These are phyloP conservation scores for Coleophoma crateriformis DNA, from an alignment of 2,329 filamentous ascomycete genomes.

Conservation along the genomic window DNA sequence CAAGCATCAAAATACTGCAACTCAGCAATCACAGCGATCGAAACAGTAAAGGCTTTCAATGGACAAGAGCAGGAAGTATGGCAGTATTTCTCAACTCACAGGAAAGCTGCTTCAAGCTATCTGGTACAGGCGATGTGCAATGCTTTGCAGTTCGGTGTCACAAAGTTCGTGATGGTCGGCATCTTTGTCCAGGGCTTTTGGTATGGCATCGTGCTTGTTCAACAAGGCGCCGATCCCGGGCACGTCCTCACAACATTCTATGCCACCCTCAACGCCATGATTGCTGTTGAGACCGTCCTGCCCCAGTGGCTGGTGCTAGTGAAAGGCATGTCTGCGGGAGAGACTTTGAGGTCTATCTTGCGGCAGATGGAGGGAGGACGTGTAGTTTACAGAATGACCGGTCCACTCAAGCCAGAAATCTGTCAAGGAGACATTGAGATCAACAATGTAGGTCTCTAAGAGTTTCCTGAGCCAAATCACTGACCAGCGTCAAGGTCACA, in stretches of 20 bases:
- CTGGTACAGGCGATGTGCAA: constrained; percentile 62
- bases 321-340: constrained; percentile 72
- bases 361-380: constrained; percentile 22
- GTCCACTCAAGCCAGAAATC: constrained; percentile 26
- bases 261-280: constrained; percentile 69
- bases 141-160: constrained; percentile 66
- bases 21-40: constrained; percentile 67
- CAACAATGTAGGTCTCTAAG: constrained; percentile 48
- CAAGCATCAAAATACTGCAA: constrained; percentile 67
- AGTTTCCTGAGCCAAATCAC: not conserved
- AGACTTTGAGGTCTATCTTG: constrained; percentile 48
- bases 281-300: constrained; percentile 67
- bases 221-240: constrained; percentile 50
- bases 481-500: constrained; percentile 50
- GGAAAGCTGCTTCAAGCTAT: constrained; percentile 56
- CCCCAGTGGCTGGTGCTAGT: constrained; percentile 73
- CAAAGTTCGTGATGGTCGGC: constrained; percentile 67
- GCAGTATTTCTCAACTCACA: constrained; percentile 56
- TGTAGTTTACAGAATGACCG: constrained; percentile 23
- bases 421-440: constrained; percentile 68
- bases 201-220: constrained; percentile 71
- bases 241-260: constrained; percentile 82
- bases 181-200: constrained; percentile 90
- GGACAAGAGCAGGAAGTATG: constrained; percentile 64
- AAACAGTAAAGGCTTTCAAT: constrained; percentile 83